Evolutionary conservation across 2,329 filamentous ascomycete genomes (phyloP).

Genomic region (Cryphonectria nitschkei): DNA sequence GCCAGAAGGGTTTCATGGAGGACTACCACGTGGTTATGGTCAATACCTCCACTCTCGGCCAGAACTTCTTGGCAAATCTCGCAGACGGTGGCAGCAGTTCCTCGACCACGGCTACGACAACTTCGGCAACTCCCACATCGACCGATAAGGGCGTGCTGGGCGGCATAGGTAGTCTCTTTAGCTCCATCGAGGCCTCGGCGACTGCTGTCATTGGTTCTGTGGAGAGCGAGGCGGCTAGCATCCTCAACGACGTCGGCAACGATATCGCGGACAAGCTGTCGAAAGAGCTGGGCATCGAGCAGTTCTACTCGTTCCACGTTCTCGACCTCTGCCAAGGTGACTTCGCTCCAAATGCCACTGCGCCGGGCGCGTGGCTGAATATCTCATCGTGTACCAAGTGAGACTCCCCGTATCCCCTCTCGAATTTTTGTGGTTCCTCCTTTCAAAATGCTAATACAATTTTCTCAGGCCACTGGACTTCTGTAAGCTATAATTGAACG

Average conservation of each 20-base stretch:
- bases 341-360: conserved; percentile 36
- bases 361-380: conserved; percentile 32
- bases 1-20: conserved; percentile 42
- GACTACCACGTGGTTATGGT: conserved; percentile 46
- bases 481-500: conserved; percentile 12
- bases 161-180: conserved; percentile 27
- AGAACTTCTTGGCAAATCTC: conserved; percentile 40
- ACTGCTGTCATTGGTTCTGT: conserved; percentile 31
- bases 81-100: conserved; percentile 23
- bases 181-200: conserved; percentile 20
- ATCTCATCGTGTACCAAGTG: conserved; percentile 35
- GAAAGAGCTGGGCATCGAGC: conserved; percentile 37
- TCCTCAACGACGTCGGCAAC: conserved; percentile 38
- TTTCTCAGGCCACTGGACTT: conserved; percentile 29
- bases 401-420: background rate
- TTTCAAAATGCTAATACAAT: background rate
- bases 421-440: background rate
- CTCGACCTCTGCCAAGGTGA: conserved; percentile 38
- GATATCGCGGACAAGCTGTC: conserved; percentile 37
- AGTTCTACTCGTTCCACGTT: conserved; percentile 41
- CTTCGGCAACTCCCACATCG: conserved; percentile 30
- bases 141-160: conserved; percentile 30
- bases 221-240: conserved; percentile 33
- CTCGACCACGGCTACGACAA: conserved; percentile 34
- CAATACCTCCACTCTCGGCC: conserved; percentile 47